Evolutionary conservation across 495 filamentous ascomycete genomes (phyloP), one percentile per base, ranked within the genome.

Genomic region (Penicillium diatomitis): DNA sequence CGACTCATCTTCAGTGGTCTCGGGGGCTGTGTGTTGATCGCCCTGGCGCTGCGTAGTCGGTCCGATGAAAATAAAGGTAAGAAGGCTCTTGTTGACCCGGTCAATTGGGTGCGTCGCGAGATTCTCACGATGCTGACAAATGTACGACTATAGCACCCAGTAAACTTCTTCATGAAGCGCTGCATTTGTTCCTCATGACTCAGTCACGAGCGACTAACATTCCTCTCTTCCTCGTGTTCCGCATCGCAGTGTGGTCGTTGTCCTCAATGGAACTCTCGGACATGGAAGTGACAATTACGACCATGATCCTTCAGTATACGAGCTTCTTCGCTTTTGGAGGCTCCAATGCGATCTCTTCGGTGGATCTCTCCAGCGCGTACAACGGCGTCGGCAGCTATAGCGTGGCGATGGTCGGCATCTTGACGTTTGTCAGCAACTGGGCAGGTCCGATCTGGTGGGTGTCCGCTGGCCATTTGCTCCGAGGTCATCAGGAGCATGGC

Each of bases 401-500:
- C 50, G 71, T 83, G 49, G 38, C 75, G 1, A 65, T 78, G 33
- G 88, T 95, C 6, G 91, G 88, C 0, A 44, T 88, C 4, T 68
- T 99, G 40, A 89, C 90, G 5, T 95, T 95, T 58, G 61, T 85
- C 4, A 77, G 84, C 54, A 99, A 99, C 62, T 99, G 91, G 91
- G 81, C 87, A 3, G 94, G 85, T 3, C 82, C 89, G 1, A 79
- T 96, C 11, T 97, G 86, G 81, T 98, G 90, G 88, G 73, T 73
- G 5, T 78, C 74, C 36, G 81, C 76, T 29, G 77, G 76, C 30
- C 63, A 72, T 10, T 60, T 85, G 35, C 65, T 87, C 8, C 73
- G 84, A 20, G 52, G 71, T n/a, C 61, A 48, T 20, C 20, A 20
- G 20, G 20, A 20, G 20, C 54, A 52, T 38, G 48, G 45, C 5